These are phyloP conservation scores for Penicillium sp. DNA, from an alignment of 2,329 filamentous ascomycete genomes.

Conservation along the genomic window DNA sequence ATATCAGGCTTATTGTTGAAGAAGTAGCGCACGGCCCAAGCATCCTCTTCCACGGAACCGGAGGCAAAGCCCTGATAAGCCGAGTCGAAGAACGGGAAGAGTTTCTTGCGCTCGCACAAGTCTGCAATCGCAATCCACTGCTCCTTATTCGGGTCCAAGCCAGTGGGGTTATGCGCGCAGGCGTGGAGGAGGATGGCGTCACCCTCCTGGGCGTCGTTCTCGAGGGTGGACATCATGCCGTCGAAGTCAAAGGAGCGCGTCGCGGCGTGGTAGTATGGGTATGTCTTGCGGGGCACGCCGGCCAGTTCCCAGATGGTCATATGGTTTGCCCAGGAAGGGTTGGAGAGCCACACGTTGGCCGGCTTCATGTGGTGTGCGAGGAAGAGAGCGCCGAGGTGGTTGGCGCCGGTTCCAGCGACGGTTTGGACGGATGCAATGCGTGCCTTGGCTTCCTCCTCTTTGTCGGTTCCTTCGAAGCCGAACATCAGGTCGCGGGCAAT, in stretches of 20 bases:
- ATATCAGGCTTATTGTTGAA: slow-evolving; percentile 77
- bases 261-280: slow-evolving; percentile 86
- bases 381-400: slow-evolving; percentile 90
- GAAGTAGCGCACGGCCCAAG: slow-evolving; percentile 88
- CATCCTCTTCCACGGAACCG: slow-evolving; percentile 81
- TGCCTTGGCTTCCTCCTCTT: slow-evolving; percentile 42
- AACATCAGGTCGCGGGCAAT: slow-evolving; percentile 89
- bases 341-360: slow-evolving; percentile 81
- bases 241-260: slow-evolving; percentile 49
- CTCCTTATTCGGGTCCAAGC: slow-evolving; percentile 86
- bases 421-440: slow-evolving; percentile 77
- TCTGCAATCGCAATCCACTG: slow-evolving; percentile 90
- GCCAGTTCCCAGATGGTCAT: slow-evolving; percentile 81
- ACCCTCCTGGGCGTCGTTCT: slow-evolving; percentile 78
- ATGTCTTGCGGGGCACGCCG: slow-evolving; percentile 79
- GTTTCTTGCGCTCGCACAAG: slow-evolving; percentile 75
- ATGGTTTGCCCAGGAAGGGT: slow-evolving; percentile 97
- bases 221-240: slow-evolving; percentile 78
- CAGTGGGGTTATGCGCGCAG: slow-evolving; percentile 97
- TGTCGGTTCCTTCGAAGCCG: slow-evolving; percentile 58
- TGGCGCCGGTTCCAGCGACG: slow-evolving; percentile 93
- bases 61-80: slow-evolving; percentile 98
- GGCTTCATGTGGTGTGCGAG: slow-evolving; percentile 81
- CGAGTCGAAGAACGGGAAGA: slow-evolving; percentile 97
- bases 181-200: slow-evolving; percentile 90